Evolutionary conservation across 495 filamentous ascomycete genomes (phyloP).

Genomic region (Penicillium cataractarum): DNA sequence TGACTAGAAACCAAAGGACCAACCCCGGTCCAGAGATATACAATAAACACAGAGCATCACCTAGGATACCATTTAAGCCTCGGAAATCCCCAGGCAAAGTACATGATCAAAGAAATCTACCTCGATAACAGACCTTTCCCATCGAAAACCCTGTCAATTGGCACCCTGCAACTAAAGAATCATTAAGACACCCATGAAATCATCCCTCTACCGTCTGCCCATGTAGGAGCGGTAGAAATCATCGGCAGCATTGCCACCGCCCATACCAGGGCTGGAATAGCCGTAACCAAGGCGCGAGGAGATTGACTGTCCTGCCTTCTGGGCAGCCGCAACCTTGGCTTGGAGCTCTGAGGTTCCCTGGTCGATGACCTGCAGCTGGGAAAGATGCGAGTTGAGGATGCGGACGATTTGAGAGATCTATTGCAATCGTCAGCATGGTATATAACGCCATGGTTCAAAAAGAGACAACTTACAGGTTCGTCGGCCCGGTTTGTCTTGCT

Average conservation of each 20-base stretch:
- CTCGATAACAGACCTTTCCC: slow-evolving; percentile 19
- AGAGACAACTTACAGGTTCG: slow-evolving; percentile 74
- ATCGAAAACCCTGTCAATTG: slow-evolving; percentile 16
- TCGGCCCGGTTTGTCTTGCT: slow-evolving; percentile 87
- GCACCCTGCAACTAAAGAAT: slow-evolving; percentile 18
- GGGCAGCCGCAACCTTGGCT: slow-evolving; percentile 74
- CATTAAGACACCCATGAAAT: slow-evolving; percentile 25
- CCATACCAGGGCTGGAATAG: slow-evolving; percentile 58
- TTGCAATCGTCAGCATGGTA: slow-evolving; percentile 14
- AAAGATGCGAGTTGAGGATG: slow-evolving; percentile 89
- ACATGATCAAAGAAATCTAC: slow-evolving; percentile 5
- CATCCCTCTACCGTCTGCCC: slow-evolving; percentile 55
- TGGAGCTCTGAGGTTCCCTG: slow-evolving; percentile 77
- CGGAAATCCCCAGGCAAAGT: slow-evolving; percentile 4
- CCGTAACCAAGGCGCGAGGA: slow-evolving; percentile 65
- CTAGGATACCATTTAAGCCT: not conserved
- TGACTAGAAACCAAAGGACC: not conserved
- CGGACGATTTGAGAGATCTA: slow-evolving; percentile 92
- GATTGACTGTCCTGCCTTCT: slow-evolving; percentile 71
- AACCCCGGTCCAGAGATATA: slow-evolving; percentile 3
- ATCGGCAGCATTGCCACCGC: slow-evolving; percentile 66
- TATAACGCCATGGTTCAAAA: not conserved
- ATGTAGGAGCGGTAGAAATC: slow-evolving; percentile 82
- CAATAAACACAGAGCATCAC: slow-evolving; percentile 5
- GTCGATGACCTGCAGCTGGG: slow-evolving; percentile 89